Percentiles rank a stretch among this genome's conserved stretches.
Conservation (phyloP, 495 filamentous ascomycete species). For the Achaetomiella virescens region DNA sequence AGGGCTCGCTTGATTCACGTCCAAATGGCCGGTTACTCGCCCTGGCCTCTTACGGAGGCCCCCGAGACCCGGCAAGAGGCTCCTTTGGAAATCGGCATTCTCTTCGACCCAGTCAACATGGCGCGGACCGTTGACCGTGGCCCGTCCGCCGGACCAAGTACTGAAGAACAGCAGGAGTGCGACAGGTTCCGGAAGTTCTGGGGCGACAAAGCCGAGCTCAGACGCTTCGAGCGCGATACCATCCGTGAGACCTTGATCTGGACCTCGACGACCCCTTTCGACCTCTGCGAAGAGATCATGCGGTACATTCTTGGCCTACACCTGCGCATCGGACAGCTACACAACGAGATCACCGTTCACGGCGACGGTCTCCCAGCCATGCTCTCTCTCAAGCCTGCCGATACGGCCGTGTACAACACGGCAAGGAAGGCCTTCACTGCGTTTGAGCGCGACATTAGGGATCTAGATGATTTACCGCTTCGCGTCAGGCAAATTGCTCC, state of each 20-base stretch:
- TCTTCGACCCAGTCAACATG: conserved; percentile 64
- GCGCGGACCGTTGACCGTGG: conserved; percentile 76
- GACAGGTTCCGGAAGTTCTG: conserved; percentile 66
- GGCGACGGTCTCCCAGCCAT: conserved; percentile 57
- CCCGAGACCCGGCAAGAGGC: conserved; percentile 19
- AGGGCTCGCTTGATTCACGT: conserved; percentile 62
- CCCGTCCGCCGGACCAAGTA: conserved; percentile 49
- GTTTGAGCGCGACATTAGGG: conserved; percentile 66
- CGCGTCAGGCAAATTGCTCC: conserved; percentile 70
- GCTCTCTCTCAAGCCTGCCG: conserved; percentile 41
- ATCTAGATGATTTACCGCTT: conserved; percentile 72
- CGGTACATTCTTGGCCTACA: conserved; percentile 64
- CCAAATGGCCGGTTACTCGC: conserved; percentile 28
- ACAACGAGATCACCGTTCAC: conserved; percentile 49
- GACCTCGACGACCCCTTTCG: conserved; percentile 52
- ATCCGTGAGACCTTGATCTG: conserved; percentile 79
- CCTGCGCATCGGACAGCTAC: conserved; percentile 37
- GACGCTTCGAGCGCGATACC: conserved; percentile 67
- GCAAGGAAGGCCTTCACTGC: conserved; percentile 54
- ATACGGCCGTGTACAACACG: conserved; percentile 47
- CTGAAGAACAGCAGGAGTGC: conserved; percentile 67
- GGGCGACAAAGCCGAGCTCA: conserved; percentile 67
- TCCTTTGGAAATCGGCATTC: conserved; percentile 55
- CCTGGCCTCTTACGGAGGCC: conserved; percentile 38
- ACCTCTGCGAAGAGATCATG: conserved; percentile 73